Percentiles rank a stretch among this genome's conserved stretches.
Evolutionary conservation across 2,329 filamentous ascomycete genomes (phyloP).

Genomic region (Pestalotiopsis fici): DNA sequence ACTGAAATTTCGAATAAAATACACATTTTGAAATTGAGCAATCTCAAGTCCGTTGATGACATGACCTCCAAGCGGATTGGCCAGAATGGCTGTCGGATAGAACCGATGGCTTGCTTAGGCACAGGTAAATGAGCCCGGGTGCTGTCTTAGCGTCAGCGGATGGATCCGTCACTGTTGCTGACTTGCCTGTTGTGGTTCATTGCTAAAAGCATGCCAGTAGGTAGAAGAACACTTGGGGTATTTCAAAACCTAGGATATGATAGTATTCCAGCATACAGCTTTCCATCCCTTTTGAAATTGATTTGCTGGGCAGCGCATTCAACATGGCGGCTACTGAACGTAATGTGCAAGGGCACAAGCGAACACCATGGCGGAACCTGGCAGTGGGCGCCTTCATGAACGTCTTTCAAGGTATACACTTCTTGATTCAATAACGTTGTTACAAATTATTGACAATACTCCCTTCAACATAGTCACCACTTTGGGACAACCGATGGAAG

Average conservation of each 20-base stretch:
- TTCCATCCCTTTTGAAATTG: background rate
- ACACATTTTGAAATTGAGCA: background rate
- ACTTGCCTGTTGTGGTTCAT: too few relatives aligned
- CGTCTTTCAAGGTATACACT: background rate
- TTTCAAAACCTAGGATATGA: too few relatives aligned
- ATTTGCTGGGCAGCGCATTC: background rate
- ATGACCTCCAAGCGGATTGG: background rate
- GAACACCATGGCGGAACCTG: background rate
- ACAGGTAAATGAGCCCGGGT: background rate
- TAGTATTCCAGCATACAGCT: too few relatives aligned
- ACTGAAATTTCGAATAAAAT: background rate
- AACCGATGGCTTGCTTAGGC: background rate
- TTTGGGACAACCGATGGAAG: background rate
- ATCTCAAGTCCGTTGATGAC: background rate
- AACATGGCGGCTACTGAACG: background rate
- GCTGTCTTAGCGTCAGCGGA: background rate
- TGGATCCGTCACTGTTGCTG: background rate
- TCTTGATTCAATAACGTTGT: background rate
- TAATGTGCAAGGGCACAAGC: background rate
- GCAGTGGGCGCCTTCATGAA: background rate
- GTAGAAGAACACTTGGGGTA: background rate
- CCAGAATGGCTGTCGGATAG: background rate
- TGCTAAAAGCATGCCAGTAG: background rate
- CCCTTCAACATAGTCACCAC: background rate
- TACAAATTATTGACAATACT: too few relatives aligned